Conservation (phyloP, 352 stramenopile genomes). For the Phytophthora pseudosyringae region DNA sequence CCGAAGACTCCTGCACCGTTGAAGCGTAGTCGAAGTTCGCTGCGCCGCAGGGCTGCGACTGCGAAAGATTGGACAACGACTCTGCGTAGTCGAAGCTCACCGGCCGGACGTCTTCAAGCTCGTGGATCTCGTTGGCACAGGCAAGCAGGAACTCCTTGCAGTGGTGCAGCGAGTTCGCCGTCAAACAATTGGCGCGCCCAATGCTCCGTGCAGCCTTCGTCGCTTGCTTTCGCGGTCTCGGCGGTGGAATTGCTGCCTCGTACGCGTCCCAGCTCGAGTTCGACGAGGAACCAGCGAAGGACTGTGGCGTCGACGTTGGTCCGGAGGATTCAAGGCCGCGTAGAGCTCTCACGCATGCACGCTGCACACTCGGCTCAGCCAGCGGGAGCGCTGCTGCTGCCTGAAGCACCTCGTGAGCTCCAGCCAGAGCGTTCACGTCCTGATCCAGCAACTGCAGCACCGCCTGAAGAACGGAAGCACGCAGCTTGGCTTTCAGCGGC, state of each 20-base stretch:
- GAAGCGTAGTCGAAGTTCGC: constrained; percentile 64
- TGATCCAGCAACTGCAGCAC: constrained; percentile 66
- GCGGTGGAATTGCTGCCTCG: constrained; percentile 6
- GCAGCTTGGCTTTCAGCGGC: constrained; percentile 31
- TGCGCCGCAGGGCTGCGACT: constrained; percentile 10
- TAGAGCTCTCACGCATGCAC: constrained; percentile 50
- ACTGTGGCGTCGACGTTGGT: constrained; percentile 16
- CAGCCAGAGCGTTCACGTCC: constrained; percentile 49
- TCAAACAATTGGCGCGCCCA: constrained; percentile 42
- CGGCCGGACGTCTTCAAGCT: constrained; percentile 72
- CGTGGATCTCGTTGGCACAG: constrained; percentile 83
- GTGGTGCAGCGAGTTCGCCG: constrained; percentile 44
- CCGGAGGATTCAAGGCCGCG: constrained; percentile 21
- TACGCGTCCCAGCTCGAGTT: constrained; percentile 18
- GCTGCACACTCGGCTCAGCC: constrained; percentile 42
- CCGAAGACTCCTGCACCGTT: constrained; percentile 32
- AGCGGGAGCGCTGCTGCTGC: constrained; percentile 49
- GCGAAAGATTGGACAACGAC: constrained; percentile 17
- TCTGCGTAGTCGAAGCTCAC: constrained; percentile 76
- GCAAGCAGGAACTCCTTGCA: constrained; percentile 77
- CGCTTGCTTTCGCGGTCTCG: constrained; percentile 21
- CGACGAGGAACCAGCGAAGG: constrained; percentile 10
- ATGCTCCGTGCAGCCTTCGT: background rate
- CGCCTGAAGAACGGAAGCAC: constrained; percentile 60
- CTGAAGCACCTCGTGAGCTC: constrained; percentile 61